Percentiles rank a stretch among this genome's conserved stretches.
Conservation (phyloP, 805 yeast genomes). For the Hanseniaspora taiwanica region DNA sequence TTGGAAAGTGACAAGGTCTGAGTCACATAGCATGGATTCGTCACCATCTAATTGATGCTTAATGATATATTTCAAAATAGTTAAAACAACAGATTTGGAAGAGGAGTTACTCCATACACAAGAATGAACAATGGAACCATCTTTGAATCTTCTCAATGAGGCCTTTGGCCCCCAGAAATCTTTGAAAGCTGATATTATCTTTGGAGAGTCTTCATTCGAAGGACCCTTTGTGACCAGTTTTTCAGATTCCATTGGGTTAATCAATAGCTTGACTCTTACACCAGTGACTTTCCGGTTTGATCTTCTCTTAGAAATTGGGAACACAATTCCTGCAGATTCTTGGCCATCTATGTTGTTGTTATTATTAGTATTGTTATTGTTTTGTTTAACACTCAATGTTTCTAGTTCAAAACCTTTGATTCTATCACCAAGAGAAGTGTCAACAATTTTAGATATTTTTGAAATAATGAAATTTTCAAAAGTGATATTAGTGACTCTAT, state of each 20-base stretch:
- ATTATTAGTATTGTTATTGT: conserved; percentile 17
- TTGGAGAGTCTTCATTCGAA: conserved; percentile 31
- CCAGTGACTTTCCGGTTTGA: conserved; percentile 19
- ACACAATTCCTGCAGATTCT: too few species aligned
- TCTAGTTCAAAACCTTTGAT: conserved; percentile 24
- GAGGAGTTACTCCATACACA: conserved; percentile 65
- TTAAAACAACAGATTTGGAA: conserved; percentile 47
- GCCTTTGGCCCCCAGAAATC: conserved; percentile 83
- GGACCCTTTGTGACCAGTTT: conserved; percentile 85
- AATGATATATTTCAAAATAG: conserved; percentile 52
- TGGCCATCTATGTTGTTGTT: too few species aligned
- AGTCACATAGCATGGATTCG: conserved; percentile 14
- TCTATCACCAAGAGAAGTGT: conserved; percentile 42
- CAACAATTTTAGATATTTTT: conserved; percentile 45
- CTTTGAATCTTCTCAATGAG: conserved; percentile 81
- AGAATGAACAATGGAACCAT: conserved; percentile 81
- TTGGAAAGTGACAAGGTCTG: conserved; percentile 33
- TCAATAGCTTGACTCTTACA: conserved; percentile 46
- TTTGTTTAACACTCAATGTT: conserved; percentile 8
- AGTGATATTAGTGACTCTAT: conserved; percentile 58
- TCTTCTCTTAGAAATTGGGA: conserved; percentile 38
- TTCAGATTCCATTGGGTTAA: conserved; percentile 64
- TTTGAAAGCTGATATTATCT: conserved; percentile 52
- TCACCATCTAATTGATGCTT: conserved; percentile 45
- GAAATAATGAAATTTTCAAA: conserved; percentile 52